A percentile compares a stretch with the other conserved stretches of the same genome.
Conservation (phyloP, 2,329 filamentous ascomycete species). For the Blastomyces gilchristii region DNA sequence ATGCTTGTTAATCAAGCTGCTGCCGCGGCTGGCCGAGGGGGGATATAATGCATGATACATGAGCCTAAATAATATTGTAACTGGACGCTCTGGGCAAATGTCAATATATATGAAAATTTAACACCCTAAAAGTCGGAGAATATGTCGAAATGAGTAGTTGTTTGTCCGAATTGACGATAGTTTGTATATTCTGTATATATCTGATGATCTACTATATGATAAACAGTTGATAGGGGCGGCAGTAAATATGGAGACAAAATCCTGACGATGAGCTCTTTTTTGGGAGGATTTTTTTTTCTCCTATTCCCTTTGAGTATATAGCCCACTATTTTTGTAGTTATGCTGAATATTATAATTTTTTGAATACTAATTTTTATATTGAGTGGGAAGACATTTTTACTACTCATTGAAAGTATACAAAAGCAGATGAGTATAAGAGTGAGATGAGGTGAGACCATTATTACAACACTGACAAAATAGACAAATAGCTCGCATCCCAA, state of each 20-base stretch:
- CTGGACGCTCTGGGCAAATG: background rate
- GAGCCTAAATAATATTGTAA: background rate
- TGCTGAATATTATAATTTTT: too few species aligned
- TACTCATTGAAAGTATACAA: background rate
- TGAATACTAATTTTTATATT: too few species aligned
- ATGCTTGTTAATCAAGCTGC: constrained; percentile 19
- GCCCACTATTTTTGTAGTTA: too few species aligned
- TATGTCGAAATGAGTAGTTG: background rate
- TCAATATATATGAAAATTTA: background rate
- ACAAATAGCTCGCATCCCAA: too few species aligned
- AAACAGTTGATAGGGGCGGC: background rate
- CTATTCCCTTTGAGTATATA: too few species aligned
- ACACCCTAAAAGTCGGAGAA: background rate
- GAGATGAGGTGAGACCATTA: background rate
- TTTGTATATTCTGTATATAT: background rate
- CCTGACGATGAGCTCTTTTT: too few species aligned
- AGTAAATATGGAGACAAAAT: too few species aligned
- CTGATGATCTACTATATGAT: background rate
- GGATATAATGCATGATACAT: background rate
- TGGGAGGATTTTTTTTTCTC: too few species aligned
- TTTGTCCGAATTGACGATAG: background rate
- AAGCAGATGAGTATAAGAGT: background rate
- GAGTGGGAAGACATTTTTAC: too few species aligned
- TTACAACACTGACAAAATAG: background rate
- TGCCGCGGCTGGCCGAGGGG: constrained; percentile 9